These are phyloP conservation scores for Nakataea oryzae DNA, from an alignment of 2,329 filamentous ascomycete genomes.

Conservation along the genomic window DNA sequence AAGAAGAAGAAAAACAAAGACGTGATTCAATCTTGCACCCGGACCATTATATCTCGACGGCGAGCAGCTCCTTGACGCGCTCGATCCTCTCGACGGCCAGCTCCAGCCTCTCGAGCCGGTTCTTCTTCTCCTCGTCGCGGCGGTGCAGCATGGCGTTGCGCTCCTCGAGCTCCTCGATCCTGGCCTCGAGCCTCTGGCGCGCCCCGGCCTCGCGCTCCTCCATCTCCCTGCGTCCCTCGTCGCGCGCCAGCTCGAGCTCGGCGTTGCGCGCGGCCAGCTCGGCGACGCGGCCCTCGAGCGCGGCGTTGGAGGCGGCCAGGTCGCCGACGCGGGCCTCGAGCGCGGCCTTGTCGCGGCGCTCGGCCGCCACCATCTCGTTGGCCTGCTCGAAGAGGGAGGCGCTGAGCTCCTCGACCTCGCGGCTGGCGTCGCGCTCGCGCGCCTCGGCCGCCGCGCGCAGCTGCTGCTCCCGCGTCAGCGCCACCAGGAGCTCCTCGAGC, in stretches of 20 bases:
- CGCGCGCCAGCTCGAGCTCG: constrained; percentile 55
- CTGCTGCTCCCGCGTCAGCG: constrained; percentile 55
- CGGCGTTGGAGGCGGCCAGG: constrained; percentile 55
- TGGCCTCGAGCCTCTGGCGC: constrained; percentile 47
- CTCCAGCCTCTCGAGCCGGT: constrained; percentile 60
- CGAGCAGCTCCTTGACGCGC: constrained; percentile 53
- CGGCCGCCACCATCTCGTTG: constrained; percentile 77
- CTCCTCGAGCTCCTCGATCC: constrained; percentile 41
- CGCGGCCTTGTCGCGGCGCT: constrained; percentile 59
- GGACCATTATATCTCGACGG: background rate
- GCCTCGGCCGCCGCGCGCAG: constrained; percentile 61
- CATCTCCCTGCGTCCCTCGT: constrained; percentile 60
- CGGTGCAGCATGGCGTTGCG: constrained; percentile 57
- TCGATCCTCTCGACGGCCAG: constrained; percentile 61
- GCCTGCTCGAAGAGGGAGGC: constrained; percentile 70
- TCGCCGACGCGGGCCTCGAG: constrained; percentile 60
- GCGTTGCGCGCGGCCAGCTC: constrained; percentile 58
- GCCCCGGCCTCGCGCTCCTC: constrained; percentile 41
- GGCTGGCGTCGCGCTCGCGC: constrained; percentile 53
- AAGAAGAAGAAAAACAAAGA: background rate
- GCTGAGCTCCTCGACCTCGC: constrained; percentile 70
- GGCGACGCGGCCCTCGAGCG: constrained; percentile 56
- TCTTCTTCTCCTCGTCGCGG: constrained; percentile 59
- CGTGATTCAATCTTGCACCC: background rate
- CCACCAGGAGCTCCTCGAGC: constrained; percentile 45